These are phyloP conservation scores for Colletotrichum siamense DNA, from an alignment of 2,329 filamentous ascomycete genomes.

Conservation along the genomic window DNA sequence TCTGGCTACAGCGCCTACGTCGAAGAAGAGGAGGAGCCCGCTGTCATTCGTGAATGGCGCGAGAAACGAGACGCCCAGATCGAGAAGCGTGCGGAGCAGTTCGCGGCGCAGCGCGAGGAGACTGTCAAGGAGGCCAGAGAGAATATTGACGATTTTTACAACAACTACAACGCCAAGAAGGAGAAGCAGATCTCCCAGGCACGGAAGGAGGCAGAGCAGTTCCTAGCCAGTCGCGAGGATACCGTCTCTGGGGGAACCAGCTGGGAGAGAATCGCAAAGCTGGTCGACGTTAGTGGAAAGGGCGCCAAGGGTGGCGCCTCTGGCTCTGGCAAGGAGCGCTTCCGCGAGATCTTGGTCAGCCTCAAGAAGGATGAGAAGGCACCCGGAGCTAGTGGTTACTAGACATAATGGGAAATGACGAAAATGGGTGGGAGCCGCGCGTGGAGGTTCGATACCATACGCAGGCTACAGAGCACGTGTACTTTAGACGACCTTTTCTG, in stretches of 20 bases:
- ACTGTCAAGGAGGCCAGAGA: constrained; percentile 89
- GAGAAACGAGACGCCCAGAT: constrained; percentile 85
- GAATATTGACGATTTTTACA: constrained; percentile 99
- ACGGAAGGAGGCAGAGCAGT: constrained; percentile 90
- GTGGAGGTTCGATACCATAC: not conserved
- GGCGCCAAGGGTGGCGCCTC: constrained; percentile 84
- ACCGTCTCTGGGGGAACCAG: constrained; percentile 93
- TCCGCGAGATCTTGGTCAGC: constrained; percentile 87
- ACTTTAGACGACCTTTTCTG: constrained; percentile 12
- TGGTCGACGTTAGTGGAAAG: constrained; percentile 97
- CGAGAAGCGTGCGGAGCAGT: constrained; percentile 83
- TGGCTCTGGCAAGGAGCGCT: constrained; percentile 94
- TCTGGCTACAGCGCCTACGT: constrained; percentile 64
- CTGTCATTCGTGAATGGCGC: constrained; percentile 91
- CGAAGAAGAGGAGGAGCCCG: constrained; percentile 78
- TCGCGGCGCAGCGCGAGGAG: constrained; percentile 80
- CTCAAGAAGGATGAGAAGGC: constrained; percentile 93
- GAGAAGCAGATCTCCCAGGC: constrained; percentile 92
- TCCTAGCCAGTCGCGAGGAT: constrained; percentile 86
- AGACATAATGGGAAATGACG: constrained; percentile 21
- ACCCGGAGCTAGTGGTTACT: constrained; percentile 70
- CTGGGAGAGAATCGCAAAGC: constrained; percentile 97
- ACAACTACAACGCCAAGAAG: constrained; percentile 98
- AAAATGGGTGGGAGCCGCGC: not conserved
- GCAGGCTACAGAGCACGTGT: not conserved